Evolutionary conservation across 176 grass and related monocot genomes (phyloP).

Genomic region (Luzula sylvatica): DNA sequence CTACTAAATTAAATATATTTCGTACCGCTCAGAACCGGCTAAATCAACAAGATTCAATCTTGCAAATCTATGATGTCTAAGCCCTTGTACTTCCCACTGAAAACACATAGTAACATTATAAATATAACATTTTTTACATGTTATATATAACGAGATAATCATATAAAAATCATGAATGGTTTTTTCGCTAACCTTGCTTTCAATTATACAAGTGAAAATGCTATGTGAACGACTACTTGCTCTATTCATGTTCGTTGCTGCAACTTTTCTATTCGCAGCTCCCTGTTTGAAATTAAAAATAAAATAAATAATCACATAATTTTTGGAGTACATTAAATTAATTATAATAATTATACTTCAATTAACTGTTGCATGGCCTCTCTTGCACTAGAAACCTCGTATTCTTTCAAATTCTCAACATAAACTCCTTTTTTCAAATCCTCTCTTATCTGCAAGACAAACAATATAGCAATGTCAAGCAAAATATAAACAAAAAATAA

Average conservation of each 20-base stretch:
- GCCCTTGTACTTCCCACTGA: slow-evolving; percentile 92
- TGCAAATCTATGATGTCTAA: slow-evolving; percentile 85
- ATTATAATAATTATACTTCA: slow-evolving; percentile 31
- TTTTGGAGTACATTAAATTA: neutral
- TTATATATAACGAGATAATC: neutral
- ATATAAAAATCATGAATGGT: slow-evolving; percentile 4
- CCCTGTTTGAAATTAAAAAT: slow-evolving; percentile 39
- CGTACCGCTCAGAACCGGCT: slow-evolving; percentile 92
- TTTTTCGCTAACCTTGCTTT: slow-evolving; percentile 70
- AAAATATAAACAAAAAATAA: neutral
- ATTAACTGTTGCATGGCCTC: slow-evolving; percentile 90
- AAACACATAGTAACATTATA: slow-evolving; percentile 13
- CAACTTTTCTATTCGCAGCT: slow-evolving; percentile 89
- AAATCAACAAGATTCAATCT: slow-evolving; percentile 95
- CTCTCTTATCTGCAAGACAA: slow-evolving; percentile 73
- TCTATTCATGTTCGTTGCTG: slow-evolving; percentile 97
- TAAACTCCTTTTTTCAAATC: slow-evolving; percentile 87
- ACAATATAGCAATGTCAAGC: neutral
- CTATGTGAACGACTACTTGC: slow-evolving; percentile 97
- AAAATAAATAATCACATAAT: neutral
- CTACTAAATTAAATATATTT: neutral
- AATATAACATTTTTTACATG: slow-evolving; percentile 2
- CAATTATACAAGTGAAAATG: slow-evolving; percentile 93
- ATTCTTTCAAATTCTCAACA: slow-evolving; percentile 82
- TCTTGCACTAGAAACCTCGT: slow-evolving; percentile 75